phyloP scores from a whole-genome alignment of 345 rosid genomes.

The Camelina laxa region DNA sequence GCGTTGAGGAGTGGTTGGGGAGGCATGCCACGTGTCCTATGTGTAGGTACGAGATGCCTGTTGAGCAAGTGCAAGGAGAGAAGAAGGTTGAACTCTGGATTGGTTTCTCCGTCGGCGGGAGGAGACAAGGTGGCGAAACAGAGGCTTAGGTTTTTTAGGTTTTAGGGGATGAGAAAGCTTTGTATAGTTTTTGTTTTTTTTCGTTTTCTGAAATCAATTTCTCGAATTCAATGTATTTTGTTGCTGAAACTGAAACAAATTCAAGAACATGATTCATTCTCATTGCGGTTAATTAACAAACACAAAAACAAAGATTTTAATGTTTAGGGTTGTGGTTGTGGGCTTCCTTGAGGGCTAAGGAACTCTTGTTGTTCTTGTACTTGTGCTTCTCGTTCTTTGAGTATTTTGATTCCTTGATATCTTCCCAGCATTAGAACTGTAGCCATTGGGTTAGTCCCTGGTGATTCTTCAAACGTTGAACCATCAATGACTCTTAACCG shows the following conservation, averaged over 20 bases:
- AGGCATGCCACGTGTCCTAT: constrained; percentile 46
- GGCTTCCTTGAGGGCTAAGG: constrained; percentile 31
- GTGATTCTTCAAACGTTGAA: constrained; percentile 73
- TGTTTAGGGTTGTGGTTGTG: constrained; percentile 37
- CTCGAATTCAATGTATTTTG: constrained; percentile 3
- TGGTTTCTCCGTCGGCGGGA: constrained; percentile 21
- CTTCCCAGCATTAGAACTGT: constrained; percentile 77
- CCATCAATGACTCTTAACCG: constrained; percentile 73
- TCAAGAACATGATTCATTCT: constrained; percentile 1
- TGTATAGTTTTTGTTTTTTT: not conserved
- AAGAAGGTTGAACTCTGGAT: constrained; percentile 34
- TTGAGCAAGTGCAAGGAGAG: constrained; percentile 30
- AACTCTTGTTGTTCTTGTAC: not conserved
- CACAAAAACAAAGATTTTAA: constrained; percentile 4
- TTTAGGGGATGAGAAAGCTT: not conserved
- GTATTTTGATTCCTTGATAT: constrained; percentile 68
- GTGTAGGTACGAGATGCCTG: constrained; percentile 48
- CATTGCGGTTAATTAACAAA: constrained; percentile 9
- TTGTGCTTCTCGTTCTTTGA: constrained; percentile 46
- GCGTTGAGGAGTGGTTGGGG: constrained; percentile 48
- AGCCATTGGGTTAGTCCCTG: constrained; percentile 88
- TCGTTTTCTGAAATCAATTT: not conserved
- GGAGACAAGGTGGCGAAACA: not conserved
- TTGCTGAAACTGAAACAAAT: not conserved
- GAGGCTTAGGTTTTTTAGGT: constrained; percentile 10